Conservation (phyloP, 106 monocot species). For the Dioscorea zingiberensis region DNA sequence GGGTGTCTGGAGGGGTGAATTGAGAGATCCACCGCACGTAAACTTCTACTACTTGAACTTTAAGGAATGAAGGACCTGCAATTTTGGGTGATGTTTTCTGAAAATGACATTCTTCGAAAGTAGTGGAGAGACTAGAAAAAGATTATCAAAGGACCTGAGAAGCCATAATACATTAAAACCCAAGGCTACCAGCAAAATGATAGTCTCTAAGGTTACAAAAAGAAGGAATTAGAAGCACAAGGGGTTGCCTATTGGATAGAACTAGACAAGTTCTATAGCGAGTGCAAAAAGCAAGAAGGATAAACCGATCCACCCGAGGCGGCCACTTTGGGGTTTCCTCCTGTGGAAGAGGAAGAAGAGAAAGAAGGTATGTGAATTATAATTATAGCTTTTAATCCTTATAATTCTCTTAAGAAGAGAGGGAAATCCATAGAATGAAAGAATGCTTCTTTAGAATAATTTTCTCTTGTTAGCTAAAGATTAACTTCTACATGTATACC, state of each 20-base stretch:
- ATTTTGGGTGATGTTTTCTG: slow-evolving; percentile 67
- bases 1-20: slow-evolving; percentile 79
- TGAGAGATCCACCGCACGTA: slow-evolving; percentile 67
- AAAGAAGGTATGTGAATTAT: slow-evolving; percentile 45
- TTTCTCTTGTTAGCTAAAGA: no score
- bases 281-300: slow-evolving; percentile 98
- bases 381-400: no score
- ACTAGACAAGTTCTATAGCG: slow-evolving; percentile 90
- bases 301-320: slow-evolving; percentile 93
- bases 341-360: slow-evolving; percentile 90
- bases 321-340: slow-evolving; percentile 97
- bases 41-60: slow-evolving; percentile 60
- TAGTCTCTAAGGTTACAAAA: slow-evolving; percentile 90
- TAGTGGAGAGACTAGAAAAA: slow-evolving; percentile 73
- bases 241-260: slow-evolving; percentile 90
- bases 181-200: slow-evolving; percentile 98
- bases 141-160: slow-evolving; percentile 73
- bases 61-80: slow-evolving; percentile 70
- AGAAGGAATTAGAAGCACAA: slow-evolving; percentile 93
- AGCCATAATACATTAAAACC: slow-evolving; percentile 72
- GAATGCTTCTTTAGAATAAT: no score
- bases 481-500: no score
- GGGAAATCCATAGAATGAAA: no score
- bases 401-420: no score
- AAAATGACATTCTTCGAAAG: slow-evolving; percentile 59